Percentiles rank a stretch among this genome's conserved stretches.
Evolutionary conservation across 2,329 filamentous ascomycete species (phyloP).

Genomic region (Neonectria magnoliae): DNA sequence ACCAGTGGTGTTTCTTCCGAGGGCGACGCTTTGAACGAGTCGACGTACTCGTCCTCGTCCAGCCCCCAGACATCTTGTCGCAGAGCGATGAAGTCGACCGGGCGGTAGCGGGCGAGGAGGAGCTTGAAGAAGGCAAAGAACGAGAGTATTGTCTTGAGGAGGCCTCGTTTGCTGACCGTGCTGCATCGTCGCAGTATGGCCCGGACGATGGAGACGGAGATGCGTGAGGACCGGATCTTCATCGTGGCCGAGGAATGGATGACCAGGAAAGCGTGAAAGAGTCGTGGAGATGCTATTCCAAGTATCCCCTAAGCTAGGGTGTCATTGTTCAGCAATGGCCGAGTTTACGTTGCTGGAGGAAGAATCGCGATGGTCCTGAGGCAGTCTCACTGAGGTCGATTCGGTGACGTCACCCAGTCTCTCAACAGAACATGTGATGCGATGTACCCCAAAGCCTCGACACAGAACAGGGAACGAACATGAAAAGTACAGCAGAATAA

Average conservation of each 20-base stretch:
- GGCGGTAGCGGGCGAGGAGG: conserved; percentile 41
- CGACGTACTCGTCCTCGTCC: conserved; percentile 51
- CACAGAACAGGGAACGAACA: background rate
- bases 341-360: background rate
- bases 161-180: conserved; percentile 35
- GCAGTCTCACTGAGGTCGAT: background rate
- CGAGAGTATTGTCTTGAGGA: conserved; percentile 45
- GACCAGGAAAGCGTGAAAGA: background rate
- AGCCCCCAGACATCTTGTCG: conserved; percentile 45
- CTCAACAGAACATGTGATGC: background rate
- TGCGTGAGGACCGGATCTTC: conserved; percentile 50
- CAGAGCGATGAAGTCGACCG: conserved; percentile 43
- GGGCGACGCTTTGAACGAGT: conserved; percentile 50
- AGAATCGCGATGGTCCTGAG: background rate
- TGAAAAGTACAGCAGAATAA: background rate
- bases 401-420: background rate
- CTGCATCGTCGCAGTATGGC: conserved; percentile 58
- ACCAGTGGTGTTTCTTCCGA: conserved; percentile 21
- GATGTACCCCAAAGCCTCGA: background rate
- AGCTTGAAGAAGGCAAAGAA: conserved; percentile 50
- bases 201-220: conserved; percentile 68
- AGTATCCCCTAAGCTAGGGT: too few relatives aligned
- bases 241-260: conserved; percentile 28
- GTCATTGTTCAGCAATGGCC: background rate
- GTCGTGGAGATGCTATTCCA: background rate